A percentile compares a stretch with the other conserved stretches of the same genome.
Evolutionary conservation across 257 asterid genomes (phyloP).

Genomic region (Solanum rostratum): DNA sequence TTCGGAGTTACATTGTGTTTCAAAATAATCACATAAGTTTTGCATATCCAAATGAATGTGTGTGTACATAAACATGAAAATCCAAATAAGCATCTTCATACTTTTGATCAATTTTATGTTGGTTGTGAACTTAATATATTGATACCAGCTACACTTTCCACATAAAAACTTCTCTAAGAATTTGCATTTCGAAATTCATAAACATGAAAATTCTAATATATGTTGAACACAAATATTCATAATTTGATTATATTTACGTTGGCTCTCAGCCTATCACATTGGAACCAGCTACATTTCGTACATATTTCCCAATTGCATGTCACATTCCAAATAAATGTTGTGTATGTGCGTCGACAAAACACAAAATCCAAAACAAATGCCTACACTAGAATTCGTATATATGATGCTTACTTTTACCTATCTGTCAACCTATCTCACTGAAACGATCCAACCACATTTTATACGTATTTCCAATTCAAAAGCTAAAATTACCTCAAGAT

Average conservation of each 20-base stretch:
- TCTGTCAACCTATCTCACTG: background rate
- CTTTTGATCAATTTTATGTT: background rate
- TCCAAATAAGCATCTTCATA: background rate
- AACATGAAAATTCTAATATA: background rate
- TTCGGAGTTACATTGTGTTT: background rate
- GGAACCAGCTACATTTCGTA: background rate
- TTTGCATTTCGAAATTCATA: background rate
- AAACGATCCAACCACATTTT: background rate
- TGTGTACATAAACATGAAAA: background rate
- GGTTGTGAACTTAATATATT: background rate
- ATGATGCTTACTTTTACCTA: background rate
- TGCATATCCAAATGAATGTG: background rate
- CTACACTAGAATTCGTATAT: background rate
- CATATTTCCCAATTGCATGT: background rate
- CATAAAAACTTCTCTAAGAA: background rate
- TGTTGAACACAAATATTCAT: background rate
- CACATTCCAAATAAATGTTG: background rate
- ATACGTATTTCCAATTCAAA: background rate
- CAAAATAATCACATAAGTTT: background rate
- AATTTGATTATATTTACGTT: background rate
- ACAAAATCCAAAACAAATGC: background rate
- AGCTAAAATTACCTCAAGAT: background rate
- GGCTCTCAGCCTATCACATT: background rate
- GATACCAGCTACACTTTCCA: background rate
- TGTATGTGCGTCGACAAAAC: background rate